These are phyloP conservation scores for Penicillium sp. DNA, from an alignment of 2,329 filamentous ascomycete genomes.

Conservation along the genomic window DNA sequence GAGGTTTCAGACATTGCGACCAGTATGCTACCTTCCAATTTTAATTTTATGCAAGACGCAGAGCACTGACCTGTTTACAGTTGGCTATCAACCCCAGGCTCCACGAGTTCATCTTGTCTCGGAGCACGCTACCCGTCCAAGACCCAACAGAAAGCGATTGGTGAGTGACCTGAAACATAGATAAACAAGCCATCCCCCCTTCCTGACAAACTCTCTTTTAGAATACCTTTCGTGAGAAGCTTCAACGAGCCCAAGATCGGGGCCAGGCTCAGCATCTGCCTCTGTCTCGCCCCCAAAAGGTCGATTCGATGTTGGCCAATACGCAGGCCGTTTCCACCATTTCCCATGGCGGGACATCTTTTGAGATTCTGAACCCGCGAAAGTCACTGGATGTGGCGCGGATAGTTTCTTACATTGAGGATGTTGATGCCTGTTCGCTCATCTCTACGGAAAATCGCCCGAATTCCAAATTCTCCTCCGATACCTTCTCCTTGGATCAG, in stretches of 20 bases:
- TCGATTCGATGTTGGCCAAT: conserved; percentile 34
- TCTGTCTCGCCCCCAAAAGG: conserved; percentile 22
- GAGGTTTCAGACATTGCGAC: conserved; percentile 28
- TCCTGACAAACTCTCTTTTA: conserved; percentile 16
- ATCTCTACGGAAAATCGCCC: conserved; percentile 24
- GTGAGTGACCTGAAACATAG: conserved; percentile 27
- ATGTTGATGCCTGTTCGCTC: conserved; percentile 32
- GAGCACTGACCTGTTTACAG: conserved; percentile 18
- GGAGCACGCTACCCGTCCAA: conserved; percentile 23
- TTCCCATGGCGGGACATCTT: conserved; percentile 39
- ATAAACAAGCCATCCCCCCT: conserved; percentile 14
- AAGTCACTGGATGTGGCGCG: conserved; percentile 40
- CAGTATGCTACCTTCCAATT: not conserved
- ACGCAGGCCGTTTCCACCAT: conserved; percentile 33
- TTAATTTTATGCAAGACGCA: conserved; percentile 1
- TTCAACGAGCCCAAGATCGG: conserved; percentile 27
- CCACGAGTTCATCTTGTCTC: conserved; percentile 27
- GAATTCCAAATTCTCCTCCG: conserved; percentile 26
- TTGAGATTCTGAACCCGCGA: conserved; percentile 45
- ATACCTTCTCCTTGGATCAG: conserved; percentile 22
- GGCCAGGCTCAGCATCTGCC: conserved; percentile 20
- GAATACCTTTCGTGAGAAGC: conserved; percentile 40
- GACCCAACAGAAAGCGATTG: conserved; percentile 30
- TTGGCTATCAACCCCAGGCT: conserved; percentile 13
- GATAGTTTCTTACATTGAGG: conserved; percentile 42